phyloP scores from a whole-genome alignment of 495 filamentous ascomycete genomes.

The Xylaria venustula region DNA sequence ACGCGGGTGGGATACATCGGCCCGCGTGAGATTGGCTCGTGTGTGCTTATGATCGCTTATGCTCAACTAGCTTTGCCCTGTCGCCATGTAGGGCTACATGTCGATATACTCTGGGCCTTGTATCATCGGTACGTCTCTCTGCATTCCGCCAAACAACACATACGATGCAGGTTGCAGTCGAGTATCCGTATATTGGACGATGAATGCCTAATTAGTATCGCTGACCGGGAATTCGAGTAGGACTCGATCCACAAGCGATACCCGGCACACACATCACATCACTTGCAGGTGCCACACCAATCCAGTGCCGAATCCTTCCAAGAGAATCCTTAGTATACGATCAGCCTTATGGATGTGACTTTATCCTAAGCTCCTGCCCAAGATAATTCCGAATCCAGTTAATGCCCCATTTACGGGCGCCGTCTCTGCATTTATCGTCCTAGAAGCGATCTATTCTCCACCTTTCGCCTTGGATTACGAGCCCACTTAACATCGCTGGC shows the following conservation, averaged over 20 bases:
- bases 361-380: constrained; percentile 8
- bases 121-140: constrained; percentile 2
- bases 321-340: constrained; percentile 2
- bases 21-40: constrained; percentile 4
- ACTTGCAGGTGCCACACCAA: constrained; percentile 6
- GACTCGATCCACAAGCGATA: neutral
- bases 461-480: neutral
- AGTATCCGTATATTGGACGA: neutral
- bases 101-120: neutral
- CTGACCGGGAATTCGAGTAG: neutral
- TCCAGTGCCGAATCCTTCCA: constrained; percentile 14
- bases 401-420: neutral
- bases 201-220: neutral
- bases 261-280: neutral
- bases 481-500: neutral
- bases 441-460: neutral
- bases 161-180: constrained; percentile 1
- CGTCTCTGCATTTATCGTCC: neutral
- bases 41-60: constrained; percentile 1
- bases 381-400: neutral
- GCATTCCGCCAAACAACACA: neutral
- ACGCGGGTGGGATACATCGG: neutral
- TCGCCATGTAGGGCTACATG: constrained; percentile 14
- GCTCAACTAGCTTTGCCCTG: neutral
- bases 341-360: constrained; percentile 17